Percentiles rank a stretch among this genome's conserved stretches.
phyloP scores from a whole-genome alignment of 768 basidiomycete species.

The Mycena chlorophos region DNA sequence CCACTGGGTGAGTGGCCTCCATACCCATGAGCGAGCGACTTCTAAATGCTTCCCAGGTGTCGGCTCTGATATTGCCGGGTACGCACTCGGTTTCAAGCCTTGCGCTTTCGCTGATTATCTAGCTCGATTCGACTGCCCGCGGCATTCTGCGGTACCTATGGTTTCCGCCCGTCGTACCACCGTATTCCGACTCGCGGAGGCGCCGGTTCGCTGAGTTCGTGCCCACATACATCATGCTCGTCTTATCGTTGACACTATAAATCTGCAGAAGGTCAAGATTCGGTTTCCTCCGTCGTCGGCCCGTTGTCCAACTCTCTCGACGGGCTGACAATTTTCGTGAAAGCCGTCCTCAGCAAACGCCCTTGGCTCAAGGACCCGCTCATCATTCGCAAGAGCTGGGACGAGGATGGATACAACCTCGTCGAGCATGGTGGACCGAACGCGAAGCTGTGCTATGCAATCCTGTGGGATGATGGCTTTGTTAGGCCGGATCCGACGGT shows the following conservation, averaged over 20 bases:
- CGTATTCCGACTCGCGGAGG: conserved; percentile 72
- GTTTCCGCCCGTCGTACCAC: conserved; percentile 65
- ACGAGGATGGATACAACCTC: conserved; percentile 58
- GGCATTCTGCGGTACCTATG: conserved; percentile 68
- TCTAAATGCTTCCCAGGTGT: conserved; percentile 46
- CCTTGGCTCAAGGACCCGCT: conserved; percentile 72
- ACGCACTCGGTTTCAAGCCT: conserved; percentile 7
- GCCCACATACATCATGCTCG: not conserved
- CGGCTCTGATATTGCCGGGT: conserved; percentile 84
- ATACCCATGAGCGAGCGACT: not conserved
- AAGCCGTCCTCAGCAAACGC: conserved; percentile 55
- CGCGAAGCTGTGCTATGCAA: conserved; percentile 50
- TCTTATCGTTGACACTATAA: conserved; percentile 54
- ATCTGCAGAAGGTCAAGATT: conserved; percentile 74
- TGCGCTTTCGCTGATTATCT: not conserved
- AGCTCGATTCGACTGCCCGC: conserved; percentile 77
- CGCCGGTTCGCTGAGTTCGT: not conserved
- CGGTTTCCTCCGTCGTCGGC: conserved; percentile 70
- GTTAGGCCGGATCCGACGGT: conserved; percentile 66
- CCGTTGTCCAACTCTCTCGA: conserved; percentile 61
- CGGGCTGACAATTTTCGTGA: conserved; percentile 67
- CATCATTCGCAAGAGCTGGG: conserved; percentile 59
- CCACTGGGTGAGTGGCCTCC: conserved; percentile 36
- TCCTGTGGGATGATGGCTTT: conserved; percentile 69
- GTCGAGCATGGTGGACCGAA: conserved; percentile 56